phyloP scores from a whole-genome alignment of 2,329 filamentous ascomycete species.

The Ophiostoma sp. region DNA sequence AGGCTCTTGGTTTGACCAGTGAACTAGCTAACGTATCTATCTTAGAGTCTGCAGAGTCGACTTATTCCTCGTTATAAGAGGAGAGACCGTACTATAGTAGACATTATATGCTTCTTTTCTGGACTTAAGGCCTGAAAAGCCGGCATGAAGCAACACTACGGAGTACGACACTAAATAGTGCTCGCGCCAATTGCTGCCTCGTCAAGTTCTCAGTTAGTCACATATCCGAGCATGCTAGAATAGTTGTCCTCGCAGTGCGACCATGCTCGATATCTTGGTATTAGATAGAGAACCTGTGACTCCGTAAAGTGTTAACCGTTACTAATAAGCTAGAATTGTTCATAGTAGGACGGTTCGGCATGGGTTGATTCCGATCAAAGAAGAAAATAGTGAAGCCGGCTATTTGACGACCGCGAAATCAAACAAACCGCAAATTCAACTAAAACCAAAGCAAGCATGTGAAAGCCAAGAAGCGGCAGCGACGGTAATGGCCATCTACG shows the following conservation, averaged over 20 bases:
- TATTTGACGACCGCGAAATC: too few species aligned
- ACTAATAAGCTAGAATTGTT: background rate
- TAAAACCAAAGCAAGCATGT: background rate
- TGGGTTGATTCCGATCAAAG: background rate
- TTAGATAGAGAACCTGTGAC: background rate
- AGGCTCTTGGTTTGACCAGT: background rate
- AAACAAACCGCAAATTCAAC: background rate
- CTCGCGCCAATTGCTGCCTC: background rate
- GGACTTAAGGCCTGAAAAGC: background rate
- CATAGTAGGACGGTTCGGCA: background rate
- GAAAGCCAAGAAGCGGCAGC: constrained; percentile 4
- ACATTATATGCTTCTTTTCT: too few species aligned
- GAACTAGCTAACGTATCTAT: too few species aligned
- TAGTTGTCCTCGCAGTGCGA: background rate
- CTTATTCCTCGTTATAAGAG: too few species aligned
- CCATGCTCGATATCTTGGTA: background rate
- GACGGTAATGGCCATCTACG: background rate
- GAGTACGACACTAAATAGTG: background rate
- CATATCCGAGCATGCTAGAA: background rate
- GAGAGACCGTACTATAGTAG: too few species aligned
- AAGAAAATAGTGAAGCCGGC: background rate
- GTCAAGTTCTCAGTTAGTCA: background rate
- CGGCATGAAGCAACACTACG: background rate
- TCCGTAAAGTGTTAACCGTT: too few species aligned
- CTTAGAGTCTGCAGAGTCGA: too few species aligned